Percentiles rank a stretch among this genome's conserved stretches.
Conservation (phyloP, 176 grass and related monocot species). For the Phoenix dactylifera region DNA sequence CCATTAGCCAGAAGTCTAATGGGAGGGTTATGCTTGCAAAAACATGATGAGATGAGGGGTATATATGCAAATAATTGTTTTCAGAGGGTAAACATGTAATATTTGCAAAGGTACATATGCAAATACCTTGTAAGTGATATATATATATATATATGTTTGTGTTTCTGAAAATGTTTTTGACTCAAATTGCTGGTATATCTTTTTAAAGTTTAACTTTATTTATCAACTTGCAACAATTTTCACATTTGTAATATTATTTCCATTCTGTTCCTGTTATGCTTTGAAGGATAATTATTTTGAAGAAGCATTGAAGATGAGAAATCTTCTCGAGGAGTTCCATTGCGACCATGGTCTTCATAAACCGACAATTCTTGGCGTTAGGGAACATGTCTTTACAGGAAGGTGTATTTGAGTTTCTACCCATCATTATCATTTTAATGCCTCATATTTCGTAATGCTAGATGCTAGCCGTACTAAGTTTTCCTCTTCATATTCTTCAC, state of each 20-base stretch:
- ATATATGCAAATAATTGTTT: no score
- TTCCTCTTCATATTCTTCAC: slow-evolving; percentile 4
- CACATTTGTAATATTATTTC: not conserved
- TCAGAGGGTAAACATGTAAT: no score
- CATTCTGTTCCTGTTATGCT: slow-evolving; percentile 11
- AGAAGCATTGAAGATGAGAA: slow-evolving; percentile 96
- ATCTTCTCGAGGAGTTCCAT: slow-evolving; percentile 89
- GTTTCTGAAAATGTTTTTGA: no score
- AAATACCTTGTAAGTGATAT: no score
- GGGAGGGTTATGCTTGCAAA: no score
- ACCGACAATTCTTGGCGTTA: slow-evolving; percentile 84
- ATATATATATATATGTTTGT: no score
- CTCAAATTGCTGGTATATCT: no score
- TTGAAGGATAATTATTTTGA: slow-evolving; percentile 95
- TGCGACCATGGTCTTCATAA: slow-evolving; percentile 51
- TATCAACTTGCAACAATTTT: no score
- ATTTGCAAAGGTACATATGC: no score
- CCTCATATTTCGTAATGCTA: not conserved
- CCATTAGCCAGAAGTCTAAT: no score
- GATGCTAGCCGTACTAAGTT: slow-evolving; percentile 11
- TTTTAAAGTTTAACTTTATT: no score
- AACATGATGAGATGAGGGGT: no score
- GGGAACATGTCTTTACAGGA: slow-evolving; percentile 94
- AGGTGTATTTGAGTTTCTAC: slow-evolving; percentile 37
- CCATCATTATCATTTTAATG: slow-evolving; percentile 8